Conservation (phyloP, 768 basidiomycete species). For the Pulveroboletus ravenelii region DNA sequence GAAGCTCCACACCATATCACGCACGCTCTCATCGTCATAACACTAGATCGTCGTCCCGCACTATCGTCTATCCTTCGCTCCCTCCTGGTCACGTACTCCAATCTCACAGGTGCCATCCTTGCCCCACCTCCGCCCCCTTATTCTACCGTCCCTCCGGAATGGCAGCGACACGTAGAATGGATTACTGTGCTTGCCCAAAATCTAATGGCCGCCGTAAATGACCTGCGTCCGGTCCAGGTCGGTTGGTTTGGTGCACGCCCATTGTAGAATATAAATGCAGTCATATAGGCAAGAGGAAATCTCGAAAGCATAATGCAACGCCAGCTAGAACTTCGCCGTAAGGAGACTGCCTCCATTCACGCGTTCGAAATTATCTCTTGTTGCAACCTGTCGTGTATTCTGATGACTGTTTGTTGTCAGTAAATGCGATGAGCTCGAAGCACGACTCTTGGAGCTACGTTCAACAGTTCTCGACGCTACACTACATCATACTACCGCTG, state of each 20-base stretch:
- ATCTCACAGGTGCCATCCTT: constrained; percentile 64
- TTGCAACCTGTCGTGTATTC: neutral
- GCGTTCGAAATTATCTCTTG: constrained; percentile 41
- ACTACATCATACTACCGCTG: neutral
- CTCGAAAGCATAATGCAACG: constrained; percentile 78
- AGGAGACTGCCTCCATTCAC: constrained; percentile 68
- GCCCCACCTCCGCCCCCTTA: constrained; percentile 54
- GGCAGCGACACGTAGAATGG: constrained; percentile 76
- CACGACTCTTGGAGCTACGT: constrained; percentile 55
- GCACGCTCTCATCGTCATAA: constrained; percentile 6
- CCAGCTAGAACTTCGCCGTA: constrained; percentile 67
- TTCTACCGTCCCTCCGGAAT: constrained; percentile 51
- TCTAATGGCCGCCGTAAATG: constrained; percentile 86
- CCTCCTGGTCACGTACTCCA: constrained; percentile 74
- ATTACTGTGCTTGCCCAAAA: constrained; percentile 78
- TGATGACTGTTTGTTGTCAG: constrained; percentile 32
- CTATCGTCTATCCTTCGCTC: constrained; percentile 68
- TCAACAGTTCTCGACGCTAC: constrained; percentile 14
- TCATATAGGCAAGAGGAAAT: constrained; percentile 64
- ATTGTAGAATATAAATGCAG: neutral
- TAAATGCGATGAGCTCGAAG: constrained; percentile 69
- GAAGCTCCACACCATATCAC: neutral
- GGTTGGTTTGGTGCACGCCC: constrained; percentile 10
- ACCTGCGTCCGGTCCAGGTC: constrained; percentile 84
- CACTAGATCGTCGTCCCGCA: constrained; percentile 70